These are phyloP conservation scores for Apiotrichum brassicae DNA, from an alignment of 1,284 basidiomycete genomes.

Conservation along the genomic window DNA sequence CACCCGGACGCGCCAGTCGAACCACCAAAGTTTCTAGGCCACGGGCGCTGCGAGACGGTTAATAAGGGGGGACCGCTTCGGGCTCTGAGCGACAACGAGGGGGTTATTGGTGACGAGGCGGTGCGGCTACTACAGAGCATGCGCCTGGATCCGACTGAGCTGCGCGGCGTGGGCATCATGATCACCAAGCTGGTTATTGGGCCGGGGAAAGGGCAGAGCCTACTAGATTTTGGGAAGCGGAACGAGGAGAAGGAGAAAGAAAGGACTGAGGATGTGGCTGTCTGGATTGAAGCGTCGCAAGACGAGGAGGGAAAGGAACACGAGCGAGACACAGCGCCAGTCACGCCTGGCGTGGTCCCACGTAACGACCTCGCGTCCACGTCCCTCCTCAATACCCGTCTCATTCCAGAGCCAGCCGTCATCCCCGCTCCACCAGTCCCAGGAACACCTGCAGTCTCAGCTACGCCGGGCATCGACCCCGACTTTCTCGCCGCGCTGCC, in stretches of 20 bases:
- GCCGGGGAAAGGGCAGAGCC: conserved; percentile 22
- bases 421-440: conserved; percentile 10
- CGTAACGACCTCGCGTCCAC: neutral
- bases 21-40: conserved; percentile 94
- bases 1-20: conserved; percentile 81
- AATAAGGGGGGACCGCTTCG: conserved; percentile 65
- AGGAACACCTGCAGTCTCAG: too few relatives aligned
- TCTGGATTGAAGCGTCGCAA: neutral
- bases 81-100: conserved; percentile 60
- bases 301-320: neutral
- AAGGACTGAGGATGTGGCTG: neutral
- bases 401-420: neutral
- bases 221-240: conserved; percentile 23
- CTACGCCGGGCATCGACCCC: conserved; percentile 38
- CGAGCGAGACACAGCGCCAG: neutral
- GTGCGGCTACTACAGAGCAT: conserved; percentile 69
- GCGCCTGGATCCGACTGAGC: conserved; percentile 70
- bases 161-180: conserved; percentile 89
- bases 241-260: conserved; percentile 1
- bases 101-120: conserved; percentile 67
- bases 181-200: conserved; percentile 75
- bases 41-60: conserved; percentile 78
- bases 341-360: neutral
- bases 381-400: neutral
- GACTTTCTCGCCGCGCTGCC: conserved; percentile 39